Base-by-base conservation (phyloP, 768 basidiomycete genomes). In the Royoungia palumana region DNA sequence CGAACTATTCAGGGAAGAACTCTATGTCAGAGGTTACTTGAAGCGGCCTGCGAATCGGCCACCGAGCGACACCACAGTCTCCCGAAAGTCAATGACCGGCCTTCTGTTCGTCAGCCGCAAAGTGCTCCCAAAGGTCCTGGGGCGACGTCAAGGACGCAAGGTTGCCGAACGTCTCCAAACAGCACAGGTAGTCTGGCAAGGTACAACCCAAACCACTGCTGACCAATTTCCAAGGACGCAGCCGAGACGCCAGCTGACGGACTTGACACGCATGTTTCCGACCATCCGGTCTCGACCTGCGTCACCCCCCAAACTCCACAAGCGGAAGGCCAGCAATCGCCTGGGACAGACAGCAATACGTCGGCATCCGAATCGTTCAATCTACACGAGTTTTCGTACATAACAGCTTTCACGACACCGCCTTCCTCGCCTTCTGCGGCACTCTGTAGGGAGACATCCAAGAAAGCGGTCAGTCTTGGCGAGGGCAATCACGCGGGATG, bases 401-500 rank as follows among this genome's bases (percentile, higher is more conserved):
- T 64, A 28, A 66, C 64, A 11, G 65, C 62, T 12, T 62, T 62
- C 32, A 64, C 65, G 21, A 68, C 66, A 47, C 64, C 57, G 46
- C 55, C 64, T 44, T 60, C 63, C 21, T 62, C 62, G 14, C 62
- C 62, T 53, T 62, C 60, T 6, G 47, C 42, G 6, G 46, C 35
- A 32, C 34, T 49, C 43, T 46, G 40, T 41, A 48, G 21, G 20
- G 50, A 53, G 50, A 40, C 41, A 10, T 35, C 48, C 19, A 38
- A 53, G 52, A 55, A 41, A 39, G 56, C 46, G 42, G 49, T 34
- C 17, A 19, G 27, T 14, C 34, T 45, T 35, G 35, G 30, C 38
- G 56, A 53, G 41, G 36, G 34, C 43, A 52, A 49, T 43, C 47
- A 51, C 20, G 58, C 21, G 35, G 55, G 25, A 51, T 50, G 21